Evolutionary conservation across 768 basidiomycete genomes (phyloP), one percentile per base, ranked within the genome.

Genomic region (Boletus patriciae): DNA sequence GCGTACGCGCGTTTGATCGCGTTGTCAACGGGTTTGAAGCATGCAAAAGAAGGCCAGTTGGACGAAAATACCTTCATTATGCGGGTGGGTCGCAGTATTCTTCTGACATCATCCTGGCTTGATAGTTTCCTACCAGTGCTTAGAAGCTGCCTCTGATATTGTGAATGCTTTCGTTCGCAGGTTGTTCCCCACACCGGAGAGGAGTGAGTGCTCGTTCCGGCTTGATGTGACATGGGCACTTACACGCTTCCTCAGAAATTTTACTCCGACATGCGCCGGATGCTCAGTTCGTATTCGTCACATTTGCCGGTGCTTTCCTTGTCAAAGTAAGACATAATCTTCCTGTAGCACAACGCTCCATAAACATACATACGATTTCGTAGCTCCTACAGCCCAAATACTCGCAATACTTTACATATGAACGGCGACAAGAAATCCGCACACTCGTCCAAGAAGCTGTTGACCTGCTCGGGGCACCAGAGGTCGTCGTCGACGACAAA

Each of bases 351-450:
- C 25, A 51, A 23, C 11, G 10, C 3, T 16, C 18, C 27, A 27
- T 40, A 27, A 40, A 59, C 46, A 58, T 34, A 48, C 27, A 27
- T 16, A n/a, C 23, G 23, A 3, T 6, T 38, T 27, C n/a, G 15
- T 58, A 87, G 86, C 79, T 92, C n/a, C 77, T 93, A 13, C 88
- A 89, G 73, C 90, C 88, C 5, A 87, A 84, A 65, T 92, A 87
- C 62, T 75, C 83, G 0, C 71, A 77, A 11, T 84, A 85, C 66
- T 77, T 92, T 31, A 76, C 82, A 9, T 69, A 65, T 6, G 82
- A 87, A 46, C 79, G 81, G 54, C 84, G 88, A 23, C 64, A 74
- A 18, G 83, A 86, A 57, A 88, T 92, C 54, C 81, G 83, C 21
- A 66, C 70, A 0, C 74, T 84, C 23, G 88, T 94, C 0, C 83